phyloP scores from a whole-genome alignment of 345 rosid genomes.

The Geranium brycei region DNA sequence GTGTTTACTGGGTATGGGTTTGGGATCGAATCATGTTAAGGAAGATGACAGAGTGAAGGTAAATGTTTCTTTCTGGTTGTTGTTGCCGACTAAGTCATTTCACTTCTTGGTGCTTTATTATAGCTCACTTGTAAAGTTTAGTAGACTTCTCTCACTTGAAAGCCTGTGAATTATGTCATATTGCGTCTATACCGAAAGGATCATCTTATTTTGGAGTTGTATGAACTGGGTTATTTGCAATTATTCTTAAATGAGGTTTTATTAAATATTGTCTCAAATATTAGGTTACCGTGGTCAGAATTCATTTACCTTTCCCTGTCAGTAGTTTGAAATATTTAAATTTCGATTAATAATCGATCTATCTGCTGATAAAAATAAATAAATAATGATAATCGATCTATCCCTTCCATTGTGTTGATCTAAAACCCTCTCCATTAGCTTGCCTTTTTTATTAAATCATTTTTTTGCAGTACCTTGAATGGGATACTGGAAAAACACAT shows the following conservation, averaged over 20 bases:
- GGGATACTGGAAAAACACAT: slow-evolving; percentile 43
- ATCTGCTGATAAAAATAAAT: no score
- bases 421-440: no score
- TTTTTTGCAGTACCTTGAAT: slow-evolving; percentile 25
- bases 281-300: background rate
- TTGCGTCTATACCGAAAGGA: background rate
- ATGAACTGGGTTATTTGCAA: background rate
- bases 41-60: slow-evolving; percentile 27
- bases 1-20: slow-evolving; percentile 13
- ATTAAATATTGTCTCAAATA: background rate
- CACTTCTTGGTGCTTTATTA: background rate
- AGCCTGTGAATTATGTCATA: background rate
- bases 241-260: background rate
- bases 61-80: background rate
- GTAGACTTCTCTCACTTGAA: background rate
- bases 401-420: background rate
- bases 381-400: background rate
- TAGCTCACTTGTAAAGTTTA: background rate
- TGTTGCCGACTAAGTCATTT: background rate
- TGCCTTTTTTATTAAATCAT: background rate
- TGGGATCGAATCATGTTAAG: slow-evolving; percentile 1
- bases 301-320: no score
- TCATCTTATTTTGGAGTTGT: background rate
- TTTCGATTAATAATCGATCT: no score
- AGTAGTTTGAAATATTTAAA: background rate